These are phyloP conservation scores for Leccinum sublutescens DNA, from an alignment of 768 basidiomycete species.

Conservation along the genomic window DNA sequence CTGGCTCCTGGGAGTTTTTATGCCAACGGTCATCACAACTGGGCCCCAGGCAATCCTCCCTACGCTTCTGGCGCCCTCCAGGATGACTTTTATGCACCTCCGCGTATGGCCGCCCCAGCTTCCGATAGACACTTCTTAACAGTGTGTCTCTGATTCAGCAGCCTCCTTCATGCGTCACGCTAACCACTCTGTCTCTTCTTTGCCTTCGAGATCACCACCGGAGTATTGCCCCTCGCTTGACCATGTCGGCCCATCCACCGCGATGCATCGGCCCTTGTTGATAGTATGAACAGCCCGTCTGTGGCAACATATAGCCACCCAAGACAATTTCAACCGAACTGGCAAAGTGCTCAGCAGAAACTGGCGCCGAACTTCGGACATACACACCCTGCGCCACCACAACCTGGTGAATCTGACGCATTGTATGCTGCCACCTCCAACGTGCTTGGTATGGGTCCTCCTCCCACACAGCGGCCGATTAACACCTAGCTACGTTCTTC, in stretches of 20 bases:
- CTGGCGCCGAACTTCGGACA: slow-evolving; percentile 20
- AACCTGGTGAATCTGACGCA: slow-evolving; percentile 48
- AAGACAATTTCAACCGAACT: slow-evolving; percentile 23
- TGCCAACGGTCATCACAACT: slow-evolving; percentile 7
- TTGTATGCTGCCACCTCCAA: slow-evolving; percentile 77
- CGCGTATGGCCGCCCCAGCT: slow-evolving; percentile 19
- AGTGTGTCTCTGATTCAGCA: slow-evolving; percentile 14
- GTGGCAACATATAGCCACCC: slow-evolving; percentile 17
- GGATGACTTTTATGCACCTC: slow-evolving; percentile 20
- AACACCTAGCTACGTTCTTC: slow-evolving; percentile 18
- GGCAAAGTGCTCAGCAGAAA: slow-evolving; percentile 30
- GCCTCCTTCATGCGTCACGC: slow-evolving; percentile 40
- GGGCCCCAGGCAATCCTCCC: neutral
- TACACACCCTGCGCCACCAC: slow-evolving; percentile 23
- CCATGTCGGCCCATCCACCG: slow-evolving; percentile 35
- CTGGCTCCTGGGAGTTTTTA: slow-evolving; percentile 2
- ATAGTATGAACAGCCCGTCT: slow-evolving; percentile 44
- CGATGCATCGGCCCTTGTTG: slow-evolving; percentile 42
- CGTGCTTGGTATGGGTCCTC: slow-evolving; percentile 75
- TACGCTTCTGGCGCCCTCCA: slow-evolving; percentile 4
- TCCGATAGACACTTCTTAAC: slow-evolving; percentile 2
- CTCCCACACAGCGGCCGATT: slow-evolving; percentile 29
- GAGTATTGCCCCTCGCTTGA: slow-evolving; percentile 30
- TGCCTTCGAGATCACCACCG: slow-evolving; percentile 39
- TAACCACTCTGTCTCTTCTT: slow-evolving; percentile 48